phyloP scores from a whole-genome alignment of 2,329 filamentous ascomycete genomes.

The Thielaviopsis punctulata region DNA sequence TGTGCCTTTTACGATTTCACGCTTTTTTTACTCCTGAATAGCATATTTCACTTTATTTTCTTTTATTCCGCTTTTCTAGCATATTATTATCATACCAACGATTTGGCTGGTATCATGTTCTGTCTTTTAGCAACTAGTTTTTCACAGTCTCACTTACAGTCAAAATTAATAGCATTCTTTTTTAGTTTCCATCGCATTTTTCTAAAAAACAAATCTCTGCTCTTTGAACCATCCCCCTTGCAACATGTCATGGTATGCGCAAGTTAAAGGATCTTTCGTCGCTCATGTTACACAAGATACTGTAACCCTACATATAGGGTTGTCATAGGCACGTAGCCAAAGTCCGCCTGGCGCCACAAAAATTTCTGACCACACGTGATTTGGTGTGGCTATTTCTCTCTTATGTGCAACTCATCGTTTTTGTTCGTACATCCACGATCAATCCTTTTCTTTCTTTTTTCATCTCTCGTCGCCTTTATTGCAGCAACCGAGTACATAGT shows the following conservation, averaged over 20 bases:
- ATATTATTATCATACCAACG: background rate
- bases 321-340: too few relatives aligned
- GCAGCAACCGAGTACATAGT: background rate
- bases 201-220: too few relatives aligned
- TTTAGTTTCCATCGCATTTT: too few relatives aligned
- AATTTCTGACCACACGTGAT: background rate
- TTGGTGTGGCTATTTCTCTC: too few relatives aligned
- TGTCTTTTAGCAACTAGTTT: background rate
- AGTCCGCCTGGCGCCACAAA: background rate
- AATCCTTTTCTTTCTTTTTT: background rate
- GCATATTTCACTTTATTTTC: background rate
- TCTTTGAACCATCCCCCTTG: too few relatives aligned
- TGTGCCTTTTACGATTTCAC: background rate
- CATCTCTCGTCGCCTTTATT: background rate
- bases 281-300: too few relatives aligned
- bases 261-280: too few relatives aligned
- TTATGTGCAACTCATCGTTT: too few relatives aligned
- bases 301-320: background rate
- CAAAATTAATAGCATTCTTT: too few relatives aligned
- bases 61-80: background rate
- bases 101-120: background rate
- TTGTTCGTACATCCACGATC: too few relatives aligned
- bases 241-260: too few relatives aligned
- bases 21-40: background rate
- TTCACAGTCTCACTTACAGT: background rate